Percentiles rank a stretch among this genome's conserved stretches.
These are phyloP conservation scores for Solanum chmielewskii DNA, from an alignment of 257 asterid species.

Conservation along the genomic window DNA sequence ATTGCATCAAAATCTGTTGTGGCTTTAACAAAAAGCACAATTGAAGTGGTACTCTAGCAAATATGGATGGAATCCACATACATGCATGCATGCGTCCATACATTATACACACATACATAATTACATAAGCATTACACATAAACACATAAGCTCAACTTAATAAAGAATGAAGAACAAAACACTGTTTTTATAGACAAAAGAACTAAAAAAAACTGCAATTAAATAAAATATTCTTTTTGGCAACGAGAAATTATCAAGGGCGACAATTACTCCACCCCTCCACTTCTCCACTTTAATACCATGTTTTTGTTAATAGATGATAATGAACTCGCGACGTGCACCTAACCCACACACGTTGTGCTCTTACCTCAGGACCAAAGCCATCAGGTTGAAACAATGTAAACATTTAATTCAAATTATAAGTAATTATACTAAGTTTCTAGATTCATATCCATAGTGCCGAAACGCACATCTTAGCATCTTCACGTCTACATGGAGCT, in stretches of 20 bases:
- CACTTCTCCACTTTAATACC: neutral
- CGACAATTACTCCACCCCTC: neutral
- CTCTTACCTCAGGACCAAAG: neutral
- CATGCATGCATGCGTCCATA: neutral
- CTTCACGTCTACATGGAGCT: neutral
- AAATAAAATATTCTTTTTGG: neutral
- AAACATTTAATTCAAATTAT: neutral
- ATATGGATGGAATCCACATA: neutral
- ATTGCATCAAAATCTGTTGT: neutral
- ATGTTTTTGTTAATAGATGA: neutral
- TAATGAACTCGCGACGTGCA: neutral
- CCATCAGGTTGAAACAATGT: neutral
- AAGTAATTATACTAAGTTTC: neutral
- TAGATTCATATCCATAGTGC: neutral
- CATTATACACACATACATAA: neutral
- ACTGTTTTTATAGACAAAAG: neutral
- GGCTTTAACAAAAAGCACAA: neutral
- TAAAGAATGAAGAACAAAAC: neutral
- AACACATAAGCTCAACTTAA: neutral
- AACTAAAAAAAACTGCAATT: neutral
- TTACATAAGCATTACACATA: neutral
- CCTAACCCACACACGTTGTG: neutral
- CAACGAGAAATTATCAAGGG: neutral
- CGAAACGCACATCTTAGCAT: neutral
- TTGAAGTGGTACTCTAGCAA: neutral